Percentiles rank a stretch among this genome's conserved stretches.
Evolutionary conservation across 208 protist genomes (phyloP).

Genomic region (Blastocrithidia nonstop): DNA sequence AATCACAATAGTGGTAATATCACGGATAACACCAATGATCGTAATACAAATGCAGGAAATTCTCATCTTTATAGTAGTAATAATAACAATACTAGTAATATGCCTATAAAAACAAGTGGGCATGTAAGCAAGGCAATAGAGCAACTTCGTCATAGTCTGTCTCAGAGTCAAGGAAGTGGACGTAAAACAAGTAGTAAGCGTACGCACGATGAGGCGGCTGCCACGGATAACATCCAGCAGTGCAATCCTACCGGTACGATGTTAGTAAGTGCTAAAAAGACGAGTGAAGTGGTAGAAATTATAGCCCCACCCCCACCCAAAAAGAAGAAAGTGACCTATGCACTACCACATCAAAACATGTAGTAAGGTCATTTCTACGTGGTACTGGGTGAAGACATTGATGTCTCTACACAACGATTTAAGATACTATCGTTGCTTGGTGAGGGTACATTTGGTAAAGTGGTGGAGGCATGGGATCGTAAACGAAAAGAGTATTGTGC

Average conservation of each 20-base stretch:
- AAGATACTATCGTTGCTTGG: slow-evolving; percentile 82
- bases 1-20: neutral
- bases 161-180: slow-evolving; percentile 8
- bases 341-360: slow-evolving; percentile 68
- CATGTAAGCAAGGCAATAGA: slow-evolving; percentile 13
- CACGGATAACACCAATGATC: neutral
- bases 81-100: too few relatives aligned
- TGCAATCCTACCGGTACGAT: too few relatives aligned
- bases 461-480: slow-evolving; percentile 80
- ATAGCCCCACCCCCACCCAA: slow-evolving; percentile 14
- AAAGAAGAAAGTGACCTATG: slow-evolving; percentile 79
- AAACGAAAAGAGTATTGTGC: slow-evolving; percentile 77
- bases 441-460: slow-evolving; percentile 83
- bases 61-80: neutral
- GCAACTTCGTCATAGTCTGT: slow-evolving; percentile 4
- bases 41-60: neutral
- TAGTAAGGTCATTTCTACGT: slow-evolving; percentile 86
- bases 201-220: slow-evolving; percentile 27
- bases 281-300: slow-evolving; percentile 25
- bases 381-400: slow-evolving; percentile 79
- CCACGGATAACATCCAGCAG: slow-evolving; percentile 54
- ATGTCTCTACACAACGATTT: slow-evolving; percentile 69
- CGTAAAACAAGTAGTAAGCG: slow-evolving; percentile 70
- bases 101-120: too few relatives aligned
- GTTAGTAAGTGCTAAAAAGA: slow-evolving; percentile 9